Conservation (phyloP, 1,284 basidiomycete species). For the Paramarasmius palmivorus region DNA sequence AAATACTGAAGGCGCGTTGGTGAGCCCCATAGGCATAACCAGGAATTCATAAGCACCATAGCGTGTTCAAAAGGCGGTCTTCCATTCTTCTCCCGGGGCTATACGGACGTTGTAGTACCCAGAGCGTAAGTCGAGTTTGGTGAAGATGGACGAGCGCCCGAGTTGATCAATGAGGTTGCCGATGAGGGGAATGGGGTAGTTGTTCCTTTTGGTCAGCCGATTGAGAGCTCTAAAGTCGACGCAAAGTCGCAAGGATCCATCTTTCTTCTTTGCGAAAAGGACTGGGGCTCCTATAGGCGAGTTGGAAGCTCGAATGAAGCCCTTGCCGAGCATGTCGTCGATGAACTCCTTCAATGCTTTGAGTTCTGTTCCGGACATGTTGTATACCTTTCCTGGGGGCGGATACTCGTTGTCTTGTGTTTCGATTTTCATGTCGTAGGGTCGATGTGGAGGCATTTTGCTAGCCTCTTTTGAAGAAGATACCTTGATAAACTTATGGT, state of each 20-base stretch:
- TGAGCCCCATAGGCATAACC: not conserved
- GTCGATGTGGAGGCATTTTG: not conserved
- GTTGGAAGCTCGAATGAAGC: not conserved
- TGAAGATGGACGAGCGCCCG: conserved; percentile 1
- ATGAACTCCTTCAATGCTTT: not conserved
- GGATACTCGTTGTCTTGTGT: not conserved
- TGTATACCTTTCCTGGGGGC: not conserved
- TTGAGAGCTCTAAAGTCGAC: not conserved
- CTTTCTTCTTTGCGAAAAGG: not conserved
- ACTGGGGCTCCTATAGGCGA: not conserved
- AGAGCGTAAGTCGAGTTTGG: conserved; percentile 1
- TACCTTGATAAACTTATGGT: not conserved
- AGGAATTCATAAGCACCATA: conserved; percentile 4
- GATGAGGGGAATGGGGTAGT: conserved; percentile 1
- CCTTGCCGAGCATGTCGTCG: not conserved
- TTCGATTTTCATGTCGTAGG: no score
- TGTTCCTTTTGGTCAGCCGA: not conserved
- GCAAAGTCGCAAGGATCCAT: not conserved
- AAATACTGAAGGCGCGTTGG: conserved; percentile 23
- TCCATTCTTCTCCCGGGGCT: conserved; percentile 6
- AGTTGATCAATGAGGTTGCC: conserved; percentile 7
- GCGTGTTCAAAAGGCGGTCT: conserved; percentile 4
- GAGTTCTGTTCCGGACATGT: not conserved
- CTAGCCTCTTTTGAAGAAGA: not conserved
- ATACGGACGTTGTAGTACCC: not conserved